phyloP scores from a whole-genome alignment of 495 filamentous ascomycete species.

The Podospora pseudocomata region DNA sequence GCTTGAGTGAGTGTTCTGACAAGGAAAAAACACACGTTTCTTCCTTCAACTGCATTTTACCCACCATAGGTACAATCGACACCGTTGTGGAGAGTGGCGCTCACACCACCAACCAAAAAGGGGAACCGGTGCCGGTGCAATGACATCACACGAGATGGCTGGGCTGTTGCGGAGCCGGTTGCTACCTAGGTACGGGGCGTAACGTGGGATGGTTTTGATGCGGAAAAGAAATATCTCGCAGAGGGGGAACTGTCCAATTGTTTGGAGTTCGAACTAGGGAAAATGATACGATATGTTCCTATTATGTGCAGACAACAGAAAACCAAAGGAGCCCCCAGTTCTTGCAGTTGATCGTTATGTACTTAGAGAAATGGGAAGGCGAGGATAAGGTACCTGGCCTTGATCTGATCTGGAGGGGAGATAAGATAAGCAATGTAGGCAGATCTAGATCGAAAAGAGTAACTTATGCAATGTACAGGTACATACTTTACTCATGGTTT shows the following conservation, averaged over 20 bases:
- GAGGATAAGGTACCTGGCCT: no score
- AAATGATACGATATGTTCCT: not conserved
- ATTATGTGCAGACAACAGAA: no score
- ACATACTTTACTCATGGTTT: not conserved
- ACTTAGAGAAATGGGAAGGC: no score
- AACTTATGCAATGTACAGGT: not conserved
- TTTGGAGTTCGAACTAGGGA: not conserved
- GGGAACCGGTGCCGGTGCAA: not conserved
- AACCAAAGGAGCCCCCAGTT: no score
- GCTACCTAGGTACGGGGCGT: not conserved
- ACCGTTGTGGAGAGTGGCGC: not conserved
- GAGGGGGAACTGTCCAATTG: not conserved
- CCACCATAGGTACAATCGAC: not conserved
- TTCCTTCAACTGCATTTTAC: not conserved
- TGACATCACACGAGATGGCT: not conserved
- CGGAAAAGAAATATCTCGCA: not conserved
- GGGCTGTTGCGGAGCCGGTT: not conserved
- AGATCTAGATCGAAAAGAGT: not conserved
- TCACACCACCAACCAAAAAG: not conserved
- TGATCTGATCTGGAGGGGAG: not conserved
- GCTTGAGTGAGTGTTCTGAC: no score
- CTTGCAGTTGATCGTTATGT: no score
- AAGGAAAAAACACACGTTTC: not conserved
- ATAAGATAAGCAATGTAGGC: not conserved
- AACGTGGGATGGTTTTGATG: not conserved